Evolutionary conservation across 768 basidiomycete species (phyloP), one percentile per base, ranked within the genome.

Genomic region (Hericium erinaceus): DNA sequence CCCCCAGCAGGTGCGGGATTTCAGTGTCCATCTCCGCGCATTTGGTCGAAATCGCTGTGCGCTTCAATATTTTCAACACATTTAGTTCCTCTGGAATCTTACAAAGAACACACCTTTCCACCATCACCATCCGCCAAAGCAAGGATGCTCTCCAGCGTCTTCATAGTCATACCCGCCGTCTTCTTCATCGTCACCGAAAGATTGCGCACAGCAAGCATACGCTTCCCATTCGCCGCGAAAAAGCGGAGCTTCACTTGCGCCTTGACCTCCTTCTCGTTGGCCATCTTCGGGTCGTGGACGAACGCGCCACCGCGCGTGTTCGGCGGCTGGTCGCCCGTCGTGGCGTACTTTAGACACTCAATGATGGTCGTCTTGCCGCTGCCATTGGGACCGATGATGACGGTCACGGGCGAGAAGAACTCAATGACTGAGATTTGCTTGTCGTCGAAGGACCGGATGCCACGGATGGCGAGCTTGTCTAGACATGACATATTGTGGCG

Each of bases 291-390:
- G 72, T 99, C 97, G 70, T 99, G 97, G 3, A 99, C 74, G 72
- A 98, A 99, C 0, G 97, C 97, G n/a, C 95, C 97, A 37, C 95
- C 95, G 60, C 94, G 92, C 22, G 95, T 92, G 67, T 95, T 95
- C 1, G 97, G 92, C 0, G 97, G 97, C 64, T 98, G 89, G 70
- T 98, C 95, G 28, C 97, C 97, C 0, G 97, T 99, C 0, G 97
- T 97, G 11, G 92, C 93, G 69, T 99, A 99, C 76, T 98, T 98
- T 70, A 99, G 81, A 73, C 95, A 98, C 77, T 99, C 97, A 71
- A 99, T 98, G 68, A 98, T 90, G 0, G 95, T 99, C 2, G 97
- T 99, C 74, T 99, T 99, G 48, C 97, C 97, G 64, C 91, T 94
- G 16, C 97, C 97, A 72, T 99, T 99, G 75, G 94, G 91, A 2